phyloP scores from a whole-genome alignment of 768 basidiomycete species.

The Suillus discolor region DNA sequence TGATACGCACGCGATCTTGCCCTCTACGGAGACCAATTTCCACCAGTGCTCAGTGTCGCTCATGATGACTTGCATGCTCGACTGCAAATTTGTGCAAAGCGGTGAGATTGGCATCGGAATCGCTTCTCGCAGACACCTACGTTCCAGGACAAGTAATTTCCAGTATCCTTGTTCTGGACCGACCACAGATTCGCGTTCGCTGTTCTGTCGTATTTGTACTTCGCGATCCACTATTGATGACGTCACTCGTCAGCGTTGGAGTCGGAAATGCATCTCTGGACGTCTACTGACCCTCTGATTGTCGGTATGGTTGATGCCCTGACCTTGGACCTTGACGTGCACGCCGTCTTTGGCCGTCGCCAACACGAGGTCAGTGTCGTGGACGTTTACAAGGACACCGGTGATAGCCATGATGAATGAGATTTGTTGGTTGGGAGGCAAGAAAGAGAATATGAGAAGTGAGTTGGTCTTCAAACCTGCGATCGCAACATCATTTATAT shows the following conservation, averaged over 20 bases:
- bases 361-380: background rate
- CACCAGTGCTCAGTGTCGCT: background rate
- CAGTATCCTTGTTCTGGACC: background rate
- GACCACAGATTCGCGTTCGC: accelerated
- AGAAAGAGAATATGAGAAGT: background rate
- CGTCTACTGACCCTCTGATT: background rate
- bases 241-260: background rate
- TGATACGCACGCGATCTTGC: background rate
- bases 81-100: background rate
- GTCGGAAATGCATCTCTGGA: background rate
- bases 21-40: background rate
- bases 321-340: background rate
- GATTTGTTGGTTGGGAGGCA: background rate
- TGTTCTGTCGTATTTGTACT: accelerated
- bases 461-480: background rate
- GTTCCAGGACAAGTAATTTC: background rate
- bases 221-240: background rate
- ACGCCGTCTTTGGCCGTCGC: background rate
- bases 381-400: background rate
- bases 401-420: background rate
- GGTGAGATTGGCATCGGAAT: background rate
- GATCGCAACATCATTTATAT: background rate
- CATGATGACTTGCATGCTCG: background rate
- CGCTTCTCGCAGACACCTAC: background rate
- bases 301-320: accelerated